Evolutionary conservation across 805 yeast genomes (phyloP).

Genomic region (Starmera dryadoides): DNA sequence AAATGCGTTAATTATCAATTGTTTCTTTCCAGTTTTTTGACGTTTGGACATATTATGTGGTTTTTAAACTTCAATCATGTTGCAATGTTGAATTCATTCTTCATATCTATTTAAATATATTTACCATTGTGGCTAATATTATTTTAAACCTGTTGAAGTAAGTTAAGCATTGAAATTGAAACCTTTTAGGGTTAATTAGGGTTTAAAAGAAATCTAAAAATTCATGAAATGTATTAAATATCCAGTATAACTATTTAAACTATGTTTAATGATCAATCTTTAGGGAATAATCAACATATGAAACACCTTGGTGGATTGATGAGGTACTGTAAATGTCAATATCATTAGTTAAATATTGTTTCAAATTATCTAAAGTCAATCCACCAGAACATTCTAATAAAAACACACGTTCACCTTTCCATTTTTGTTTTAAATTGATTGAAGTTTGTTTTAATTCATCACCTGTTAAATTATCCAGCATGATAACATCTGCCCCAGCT

Average conservation of each 20-base stretch:
- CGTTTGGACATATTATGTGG: slow-evolving; percentile 6
- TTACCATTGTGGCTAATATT: too few species aligned
- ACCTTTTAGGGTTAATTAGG: too few species aligned
- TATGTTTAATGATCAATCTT: slow-evolving; percentile 45
- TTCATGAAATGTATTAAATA: too few species aligned
- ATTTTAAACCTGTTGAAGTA: too few species aligned
- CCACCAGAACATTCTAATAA: slow-evolving; percentile 93
- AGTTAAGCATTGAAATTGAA: too few species aligned
- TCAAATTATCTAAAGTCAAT: slow-evolving; percentile 60
- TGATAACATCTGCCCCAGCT: slow-evolving; percentile 93
- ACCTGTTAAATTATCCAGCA: slow-evolving; percentile 85
- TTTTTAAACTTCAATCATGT: too few species aligned
- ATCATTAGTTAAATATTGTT: slow-evolving; percentile 60
- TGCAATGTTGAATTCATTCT: neutral
- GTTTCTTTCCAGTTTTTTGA: slow-evolving; percentile 11
- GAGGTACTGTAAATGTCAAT: slow-evolving; percentile 90
- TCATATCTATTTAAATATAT: too few species aligned
- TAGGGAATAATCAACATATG: slow-evolving; percentile 75
- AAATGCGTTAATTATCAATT: slow-evolving; percentile 28
- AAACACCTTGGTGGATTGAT: slow-evolving; percentile 87
- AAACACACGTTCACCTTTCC: slow-evolving; percentile 43
- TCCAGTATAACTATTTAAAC: too few species aligned
- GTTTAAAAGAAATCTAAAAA: too few species aligned
- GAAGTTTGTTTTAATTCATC: slow-evolving; percentile 62
- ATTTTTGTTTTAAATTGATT: slow-evolving; percentile 45